Conservation (phyloP, 1,139 yeast genomes). For the Hanseniaspora sp. region DNA sequence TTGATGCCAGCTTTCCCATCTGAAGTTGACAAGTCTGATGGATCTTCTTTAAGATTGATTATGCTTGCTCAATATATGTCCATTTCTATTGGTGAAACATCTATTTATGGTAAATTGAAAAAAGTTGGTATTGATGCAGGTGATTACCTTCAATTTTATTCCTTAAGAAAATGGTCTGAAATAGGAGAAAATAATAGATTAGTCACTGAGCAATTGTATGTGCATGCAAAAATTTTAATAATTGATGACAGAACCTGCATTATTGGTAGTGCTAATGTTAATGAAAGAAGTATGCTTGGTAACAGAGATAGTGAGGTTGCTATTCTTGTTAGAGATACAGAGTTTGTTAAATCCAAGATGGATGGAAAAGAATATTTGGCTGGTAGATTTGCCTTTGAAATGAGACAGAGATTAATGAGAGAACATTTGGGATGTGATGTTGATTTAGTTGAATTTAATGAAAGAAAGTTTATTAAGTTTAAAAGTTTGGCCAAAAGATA, state of each 20-base stretch:
- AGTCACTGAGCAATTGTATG: slow-evolving; percentile 83
- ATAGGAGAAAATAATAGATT: slow-evolving; percentile 66
- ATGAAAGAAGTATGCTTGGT: slow-evolving; percentile 92
- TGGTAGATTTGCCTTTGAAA: slow-evolving; percentile 78
- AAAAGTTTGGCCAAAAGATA: slow-evolving; percentile 44
- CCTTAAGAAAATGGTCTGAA: slow-evolving; percentile 90
- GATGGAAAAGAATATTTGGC: slow-evolving; percentile 71
- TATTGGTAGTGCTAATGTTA: slow-evolving; percentile 92
- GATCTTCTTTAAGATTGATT: slow-evolving; percentile 84
- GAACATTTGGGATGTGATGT: slow-evolving; percentile 93
- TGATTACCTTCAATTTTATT: slow-evolving; percentile 82
- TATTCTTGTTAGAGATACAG: slow-evolving; percentile 73
- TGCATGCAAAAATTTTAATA: slow-evolving; percentile 84
- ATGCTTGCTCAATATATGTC: slow-evolving; percentile 96
- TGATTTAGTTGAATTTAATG: slow-evolving; percentile 75
- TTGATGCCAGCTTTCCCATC: slow-evolving; percentile 97
- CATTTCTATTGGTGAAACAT: slow-evolving; percentile 81
- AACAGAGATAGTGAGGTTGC: slow-evolving; percentile 90
- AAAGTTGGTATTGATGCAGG: slow-evolving; percentile 77
- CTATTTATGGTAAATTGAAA: slow-evolving; percentile 73
- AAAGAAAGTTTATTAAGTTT: slow-evolving; percentile 54
- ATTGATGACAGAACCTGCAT: slow-evolving; percentile 92
- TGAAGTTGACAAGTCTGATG: slow-evolving; percentile 86
- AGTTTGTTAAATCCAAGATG: slow-evolving; percentile 64
- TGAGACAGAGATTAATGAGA: slow-evolving; percentile 85